Evolutionary conservation across 148 eudicot genomes (phyloP), one percentile per base, ranked within the genome.

Genomic region (Amaranthus palmeri): DNA sequence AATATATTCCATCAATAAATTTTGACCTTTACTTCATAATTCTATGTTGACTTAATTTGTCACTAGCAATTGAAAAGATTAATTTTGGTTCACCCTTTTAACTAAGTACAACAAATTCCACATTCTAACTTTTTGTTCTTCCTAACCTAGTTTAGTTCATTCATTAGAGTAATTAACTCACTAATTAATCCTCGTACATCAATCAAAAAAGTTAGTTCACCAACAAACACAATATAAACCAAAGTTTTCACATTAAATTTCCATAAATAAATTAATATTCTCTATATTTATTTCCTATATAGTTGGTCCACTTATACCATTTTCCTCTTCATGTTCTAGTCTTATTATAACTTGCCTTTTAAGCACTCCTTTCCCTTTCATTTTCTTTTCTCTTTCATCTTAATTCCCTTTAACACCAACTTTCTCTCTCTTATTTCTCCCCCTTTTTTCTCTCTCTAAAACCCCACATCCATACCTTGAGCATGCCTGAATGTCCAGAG

Each of bases 401-500:
- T n/a, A n/a, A n/a, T n/a, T 15, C 45, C 66, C 36, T 12, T 47
- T 5, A 54, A 10, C 40, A 58, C 75, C 64, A 65, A 65, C 51
- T 46, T 47, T 53, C 59, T 59, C 17, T 47, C 4, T 52, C 54
- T 56, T 11, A 55, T 41, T 59, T 50, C 65, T 73, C 80, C 78
- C 84, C 74, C 71, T 61, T 78, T 78, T 50, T 68, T 73, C 80
- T 80, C 84, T 76, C 71, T 61, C 79, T 78, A n/a, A 50, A 54
- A 76, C 67, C 76, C 76, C 75, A 68, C n/a, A 64, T 65, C 5
- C 65, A 54, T 51, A 70, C 62, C 77, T 82, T 56, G 81, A 83
- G 90, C 81, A 88, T 88, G 90, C 92, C 77, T 86, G 88, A 88
- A 88, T 88, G 93, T 88, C 93, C 84, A 86, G 87, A 80, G 87